Conservation (phyloP, 352 stramenopile genomes). For the Globisporangium echinulatum region DNA sequence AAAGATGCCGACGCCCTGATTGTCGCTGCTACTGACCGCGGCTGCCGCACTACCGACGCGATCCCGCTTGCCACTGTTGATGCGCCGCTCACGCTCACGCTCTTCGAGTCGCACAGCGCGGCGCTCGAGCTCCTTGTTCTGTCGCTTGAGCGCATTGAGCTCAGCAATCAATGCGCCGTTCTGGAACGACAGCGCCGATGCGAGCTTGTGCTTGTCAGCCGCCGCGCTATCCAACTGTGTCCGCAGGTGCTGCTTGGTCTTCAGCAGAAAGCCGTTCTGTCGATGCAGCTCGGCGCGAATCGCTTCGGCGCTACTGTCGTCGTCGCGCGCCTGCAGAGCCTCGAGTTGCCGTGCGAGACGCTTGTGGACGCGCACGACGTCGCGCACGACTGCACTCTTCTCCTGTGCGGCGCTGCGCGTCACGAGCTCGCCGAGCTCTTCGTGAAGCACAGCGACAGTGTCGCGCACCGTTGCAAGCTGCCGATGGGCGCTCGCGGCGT, state of each 20-base stretch:
- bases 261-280: constrained; percentile 67
- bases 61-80: neutral
- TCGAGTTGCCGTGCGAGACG: constrained; percentile 45
- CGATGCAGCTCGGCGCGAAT: constrained; percentile 64
- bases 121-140: constrained; percentile 66
- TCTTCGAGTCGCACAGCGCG: constrained; percentile 11
- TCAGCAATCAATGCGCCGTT: constrained; percentile 62
- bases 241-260: constrained; percentile 68
- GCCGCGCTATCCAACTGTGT: constrained; percentile 51
- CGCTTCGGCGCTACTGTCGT: constrained; percentile 30
- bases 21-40: neutral
- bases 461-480: constrained; percentile 41
- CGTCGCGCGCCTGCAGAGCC: constrained; percentile 39
- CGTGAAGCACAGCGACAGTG: constrained; percentile 54
- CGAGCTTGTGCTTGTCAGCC: constrained; percentile 69
- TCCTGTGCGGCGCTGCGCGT: constrained; percentile 48
- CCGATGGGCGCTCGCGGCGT: constrained; percentile 24
- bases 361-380: constrained; percentile 68
- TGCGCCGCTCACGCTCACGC: constrained; percentile 7
- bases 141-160: constrained; percentile 45
- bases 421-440: constrained; percentile 60
- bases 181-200: constrained; percentile 58
- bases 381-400: constrained; percentile 50
- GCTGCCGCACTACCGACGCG: neutral
- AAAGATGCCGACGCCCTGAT: neutral